These are phyloP conservation scores for Dujonia santamariae DNA, from an alignment of 1,139 yeast genomes.

Conservation along the genomic window DNA sequence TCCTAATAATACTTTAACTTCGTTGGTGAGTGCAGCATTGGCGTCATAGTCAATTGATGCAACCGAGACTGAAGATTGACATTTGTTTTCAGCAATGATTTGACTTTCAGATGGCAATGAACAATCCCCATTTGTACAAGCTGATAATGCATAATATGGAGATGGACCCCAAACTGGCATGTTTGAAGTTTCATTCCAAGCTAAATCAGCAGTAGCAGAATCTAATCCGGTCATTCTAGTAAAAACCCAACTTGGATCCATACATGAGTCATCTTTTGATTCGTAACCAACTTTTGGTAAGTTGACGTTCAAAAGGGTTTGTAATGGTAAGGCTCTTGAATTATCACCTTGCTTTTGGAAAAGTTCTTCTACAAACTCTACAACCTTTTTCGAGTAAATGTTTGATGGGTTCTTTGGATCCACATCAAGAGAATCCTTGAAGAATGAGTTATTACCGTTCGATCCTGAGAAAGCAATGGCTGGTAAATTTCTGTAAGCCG, in stretches of 20 bases:
- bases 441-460: slow-evolving; percentile 39
- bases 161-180: slow-evolving; percentile 9
- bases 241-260: slow-evolving; percentile 34
- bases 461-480: slow-evolving; percentile 40
- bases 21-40: slow-evolving; percentile 23
- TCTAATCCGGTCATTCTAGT: slow-evolving; percentile 40
- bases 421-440: slow-evolving; percentile 30
- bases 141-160: slow-evolving; percentile 10
- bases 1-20: slow-evolving; percentile 23
- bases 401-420: slow-evolving; percentile 32
- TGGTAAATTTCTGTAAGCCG: slow-evolving; percentile 42
- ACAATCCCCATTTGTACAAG: slow-evolving; percentile 28
- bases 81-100: slow-evolving; percentile 19
- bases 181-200: slow-evolving; percentile 19
- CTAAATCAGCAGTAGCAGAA: slow-evolving; percentile 25
- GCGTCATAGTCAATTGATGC: slow-evolving; percentile 44
- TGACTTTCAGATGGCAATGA: slow-evolving; percentile 32
- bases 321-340: slow-evolving; percentile 36
- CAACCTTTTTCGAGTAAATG: slow-evolving; percentile 38
- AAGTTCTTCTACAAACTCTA: slow-evolving; percentile 36
- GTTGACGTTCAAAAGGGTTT: slow-evolving; percentile 47
- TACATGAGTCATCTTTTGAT: slow-evolving; percentile 26
- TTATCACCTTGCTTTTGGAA: no score
- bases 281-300: slow-evolving; percentile 42
- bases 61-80: slow-evolving; percentile 33